These are phyloP conservation scores for Aspergillus ustus DNA, from an alignment of 2,329 filamentous ascomycete genomes.

Conservation along the genomic window DNA sequence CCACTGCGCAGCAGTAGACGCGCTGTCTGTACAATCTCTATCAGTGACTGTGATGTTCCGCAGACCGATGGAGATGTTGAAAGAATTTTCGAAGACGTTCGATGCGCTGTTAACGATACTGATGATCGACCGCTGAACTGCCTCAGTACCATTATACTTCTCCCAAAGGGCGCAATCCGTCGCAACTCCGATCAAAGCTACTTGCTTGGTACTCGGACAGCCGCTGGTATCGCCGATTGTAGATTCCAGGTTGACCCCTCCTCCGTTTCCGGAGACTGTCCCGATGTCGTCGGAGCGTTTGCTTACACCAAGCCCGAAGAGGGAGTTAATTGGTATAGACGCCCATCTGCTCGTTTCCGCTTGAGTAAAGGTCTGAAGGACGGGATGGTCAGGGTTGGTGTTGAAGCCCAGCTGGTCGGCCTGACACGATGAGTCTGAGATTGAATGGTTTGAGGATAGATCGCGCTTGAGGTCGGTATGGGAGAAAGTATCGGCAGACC, in stretches of 20 bases:
- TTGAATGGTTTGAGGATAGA: constrained; percentile 41
- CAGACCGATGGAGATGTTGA: constrained; percentile 93
- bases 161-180: constrained; percentile 89
- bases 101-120: constrained; percentile 84
- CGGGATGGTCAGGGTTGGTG: constrained; percentile 69
- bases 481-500: constrained; percentile 20
- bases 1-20: constrained; percentile 74
- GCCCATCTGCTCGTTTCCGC: constrained; percentile 61
- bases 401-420: constrained; percentile 84
- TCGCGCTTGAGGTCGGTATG: constrained; percentile 70
- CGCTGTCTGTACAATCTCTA: constrained; percentile 71
- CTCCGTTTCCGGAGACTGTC: constrained; percentile 73
- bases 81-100: constrained; percentile 82
- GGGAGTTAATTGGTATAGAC: constrained; percentile 63
- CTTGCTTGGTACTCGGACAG: constrained; percentile 86
- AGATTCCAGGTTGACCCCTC: constrained; percentile 74
- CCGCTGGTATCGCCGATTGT: constrained; percentile 83
- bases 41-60: constrained; percentile 82
- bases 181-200: constrained; percentile 88
- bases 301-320: constrained; percentile 68
- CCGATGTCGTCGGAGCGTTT: constrained; percentile 71
- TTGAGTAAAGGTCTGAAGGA: constrained; percentile 60
- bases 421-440: constrained; percentile 59
- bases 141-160: constrained; percentile 68
- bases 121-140: constrained; percentile 77